phyloP scores from a whole-genome alignment of 805 yeast species.

The Candida broadrunensis region DNA sequence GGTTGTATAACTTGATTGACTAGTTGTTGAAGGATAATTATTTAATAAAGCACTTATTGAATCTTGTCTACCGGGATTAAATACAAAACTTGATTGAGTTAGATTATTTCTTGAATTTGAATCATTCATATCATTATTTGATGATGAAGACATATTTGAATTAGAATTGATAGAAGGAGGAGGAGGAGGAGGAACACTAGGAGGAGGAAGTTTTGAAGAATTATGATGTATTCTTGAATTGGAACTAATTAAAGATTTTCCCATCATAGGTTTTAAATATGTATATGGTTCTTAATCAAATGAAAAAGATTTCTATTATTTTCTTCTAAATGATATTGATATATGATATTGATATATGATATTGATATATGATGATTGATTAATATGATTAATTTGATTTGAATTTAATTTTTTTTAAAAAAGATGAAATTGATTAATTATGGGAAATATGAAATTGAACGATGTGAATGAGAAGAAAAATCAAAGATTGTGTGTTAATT shows the following conservation, averaged over 20 bases:
- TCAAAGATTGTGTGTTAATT: too few species aligned
- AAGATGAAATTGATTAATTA: too few species aligned
- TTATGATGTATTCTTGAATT: background rate
- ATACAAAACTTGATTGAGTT: constrained; percentile 17
- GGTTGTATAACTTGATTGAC: background rate
- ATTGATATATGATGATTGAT: too few species aligned
- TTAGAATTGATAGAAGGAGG: background rate
- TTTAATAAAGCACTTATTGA: constrained; percentile 6
- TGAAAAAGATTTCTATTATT: too few species aligned
- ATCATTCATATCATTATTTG: background rate
- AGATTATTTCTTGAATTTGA: constrained; percentile 5
- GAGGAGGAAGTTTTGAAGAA: too few species aligned
- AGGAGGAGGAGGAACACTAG: background rate
- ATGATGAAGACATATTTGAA: background rate
- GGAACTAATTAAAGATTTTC: constrained; percentile 13
- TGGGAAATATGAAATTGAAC: too few species aligned
- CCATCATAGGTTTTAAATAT: constrained; percentile 8
- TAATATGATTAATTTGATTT: too few species aligned
- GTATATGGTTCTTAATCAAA: too few species aligned
- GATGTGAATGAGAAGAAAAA: too few species aligned
- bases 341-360: too few species aligned
- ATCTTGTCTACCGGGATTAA: constrained; percentile 15
- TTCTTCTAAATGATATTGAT: too few species aligned
- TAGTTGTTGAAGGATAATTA: constrained; percentile 4
- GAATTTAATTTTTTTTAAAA: too few species aligned